phyloP scores from a whole-genome alignment of 2,329 filamentous ascomycete species.

The Fusarium sp. region DNA sequence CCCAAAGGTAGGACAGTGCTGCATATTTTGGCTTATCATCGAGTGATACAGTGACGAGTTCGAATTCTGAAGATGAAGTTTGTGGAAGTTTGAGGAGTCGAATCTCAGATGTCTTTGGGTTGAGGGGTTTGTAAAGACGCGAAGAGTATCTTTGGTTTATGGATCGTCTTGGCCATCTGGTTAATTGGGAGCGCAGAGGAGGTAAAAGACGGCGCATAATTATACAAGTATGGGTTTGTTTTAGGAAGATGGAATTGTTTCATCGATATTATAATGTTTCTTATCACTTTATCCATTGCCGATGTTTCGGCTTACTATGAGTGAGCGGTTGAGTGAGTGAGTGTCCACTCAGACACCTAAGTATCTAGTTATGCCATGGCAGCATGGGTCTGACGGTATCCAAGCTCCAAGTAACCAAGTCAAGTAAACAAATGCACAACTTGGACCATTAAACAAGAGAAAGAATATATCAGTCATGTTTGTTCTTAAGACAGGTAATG shows the following conservation, averaged over 20 bases:
- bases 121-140: constrained; percentile 12
- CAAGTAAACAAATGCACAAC: neutral
- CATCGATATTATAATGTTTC: too few species aligned
- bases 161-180: neutral
- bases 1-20: constrained; percentile 16
- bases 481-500: neutral
- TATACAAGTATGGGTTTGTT: neutral
- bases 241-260: neutral
- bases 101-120: neutral
- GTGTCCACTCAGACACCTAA: neutral
- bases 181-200: neutral
- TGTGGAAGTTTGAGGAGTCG: constrained; percentile 4
- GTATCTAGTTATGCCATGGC: neutral
- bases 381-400: neutral
- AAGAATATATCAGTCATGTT: too few species aligned
- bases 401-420: neutral
- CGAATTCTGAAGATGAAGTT: neutral
- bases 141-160: neutral
- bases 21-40: constrained; percentile 14
- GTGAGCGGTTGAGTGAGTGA: neutral
- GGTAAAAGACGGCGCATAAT: neutral
- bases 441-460: neutral
- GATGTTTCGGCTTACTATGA: neutral
- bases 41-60: constrained; percentile 4
- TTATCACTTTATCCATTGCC: neutral